These are phyloP conservation scores for Teunomyces pallodes DNA, from an alignment of 805 yeast species.

Conservation along the genomic window DNA sequence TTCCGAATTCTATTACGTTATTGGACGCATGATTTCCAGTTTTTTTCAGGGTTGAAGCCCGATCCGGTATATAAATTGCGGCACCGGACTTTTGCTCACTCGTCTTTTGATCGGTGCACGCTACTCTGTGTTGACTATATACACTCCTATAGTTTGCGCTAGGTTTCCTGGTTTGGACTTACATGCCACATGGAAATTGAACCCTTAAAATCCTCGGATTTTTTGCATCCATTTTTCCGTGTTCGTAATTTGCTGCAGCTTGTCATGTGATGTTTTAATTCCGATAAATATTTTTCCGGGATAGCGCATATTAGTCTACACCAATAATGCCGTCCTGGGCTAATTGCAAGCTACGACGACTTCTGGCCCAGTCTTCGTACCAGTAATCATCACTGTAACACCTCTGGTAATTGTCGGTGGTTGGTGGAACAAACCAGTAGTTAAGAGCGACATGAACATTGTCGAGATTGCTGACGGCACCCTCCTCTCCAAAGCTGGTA, in stretches of 20 bases:
- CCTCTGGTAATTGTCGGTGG: constrained; percentile 22
- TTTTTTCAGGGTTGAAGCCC: constrained; percentile 4
- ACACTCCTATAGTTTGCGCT: too few species aligned
- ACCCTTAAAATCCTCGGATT: neutral
- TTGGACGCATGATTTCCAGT: neutral
- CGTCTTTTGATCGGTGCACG: neutral
- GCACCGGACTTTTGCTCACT: neutral
- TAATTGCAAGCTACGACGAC: constrained; percentile 27
- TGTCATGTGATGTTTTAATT: neutral
- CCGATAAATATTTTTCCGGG: neutral
- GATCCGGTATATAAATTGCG: neutral
- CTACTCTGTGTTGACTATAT: too few species aligned
- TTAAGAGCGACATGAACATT: constrained; percentile 60
- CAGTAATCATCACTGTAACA: constrained; percentile 54
- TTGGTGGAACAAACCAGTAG: constrained; percentile 75
- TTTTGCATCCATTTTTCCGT: constrained; percentile 5
- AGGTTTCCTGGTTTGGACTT: too few species aligned
- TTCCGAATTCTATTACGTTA: neutral
- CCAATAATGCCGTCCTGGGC: neutral
- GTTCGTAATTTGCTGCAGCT: constrained; percentile 1
- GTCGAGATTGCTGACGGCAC: constrained; percentile 6
- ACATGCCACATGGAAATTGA: too few species aligned
- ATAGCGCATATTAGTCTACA: neutral
- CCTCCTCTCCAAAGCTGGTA: constrained; percentile 50
- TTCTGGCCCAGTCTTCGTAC: constrained; percentile 49